A percentile compares a stretch with the other conserved stretches of the same genome.
These are phyloP conservation scores for Paecilomyces variotii DNA, from an alignment of 2,329 filamentous ascomycete genomes.

Conservation along the genomic window DNA sequence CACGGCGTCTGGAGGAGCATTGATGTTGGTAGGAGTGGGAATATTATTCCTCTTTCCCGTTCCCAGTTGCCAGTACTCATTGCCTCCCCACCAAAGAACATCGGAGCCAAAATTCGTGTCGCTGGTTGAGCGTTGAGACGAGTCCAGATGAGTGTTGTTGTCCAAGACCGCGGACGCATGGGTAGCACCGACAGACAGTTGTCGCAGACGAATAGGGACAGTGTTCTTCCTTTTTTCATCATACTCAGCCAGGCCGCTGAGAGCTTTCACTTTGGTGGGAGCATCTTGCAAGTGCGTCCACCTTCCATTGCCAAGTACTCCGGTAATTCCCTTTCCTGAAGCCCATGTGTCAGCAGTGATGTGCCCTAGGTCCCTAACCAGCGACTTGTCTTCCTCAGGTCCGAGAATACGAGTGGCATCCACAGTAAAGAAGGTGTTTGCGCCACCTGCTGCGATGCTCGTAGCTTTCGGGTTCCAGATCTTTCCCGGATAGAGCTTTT, in stretches of 20 bases:
- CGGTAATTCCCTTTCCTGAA: conserved; percentile 77
- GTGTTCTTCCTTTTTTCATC: conserved; percentile 62
- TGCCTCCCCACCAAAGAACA: conserved; percentile 88
- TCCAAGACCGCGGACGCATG: conserved; percentile 78
- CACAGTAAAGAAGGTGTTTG: conserved; percentile 79
- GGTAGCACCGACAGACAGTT: conserved; percentile 66
- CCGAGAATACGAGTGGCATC: conserved; percentile 59
- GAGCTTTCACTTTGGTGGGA: conserved; percentile 70
- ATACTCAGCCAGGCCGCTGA: conserved; percentile 81
- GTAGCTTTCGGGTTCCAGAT: conserved; percentile 60
- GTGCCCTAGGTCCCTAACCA: conserved; percentile 41
- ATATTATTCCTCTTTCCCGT: conserved; percentile 82
- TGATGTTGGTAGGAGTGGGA: conserved; percentile 67
- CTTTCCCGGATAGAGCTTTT: conserved; percentile 63
- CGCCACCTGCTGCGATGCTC: conserved; percentile 73
- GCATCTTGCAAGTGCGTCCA: conserved; percentile 80
- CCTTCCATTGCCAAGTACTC: conserved; percentile 72
- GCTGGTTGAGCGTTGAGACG: conserved; percentile 46
- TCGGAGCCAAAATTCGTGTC: conserved; percentile 81
- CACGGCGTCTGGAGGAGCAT: conserved; percentile 60
- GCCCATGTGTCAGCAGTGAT: conserved; percentile 74
- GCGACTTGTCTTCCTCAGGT: conserved; percentile 35
- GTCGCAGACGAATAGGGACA: conserved; percentile 68
- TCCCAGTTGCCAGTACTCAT: conserved; percentile 87
- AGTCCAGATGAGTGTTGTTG: conserved; percentile 63